Base-by-base conservation (phyloP, 257 asterid species). In the Solanum ossicruentum region DNA sequence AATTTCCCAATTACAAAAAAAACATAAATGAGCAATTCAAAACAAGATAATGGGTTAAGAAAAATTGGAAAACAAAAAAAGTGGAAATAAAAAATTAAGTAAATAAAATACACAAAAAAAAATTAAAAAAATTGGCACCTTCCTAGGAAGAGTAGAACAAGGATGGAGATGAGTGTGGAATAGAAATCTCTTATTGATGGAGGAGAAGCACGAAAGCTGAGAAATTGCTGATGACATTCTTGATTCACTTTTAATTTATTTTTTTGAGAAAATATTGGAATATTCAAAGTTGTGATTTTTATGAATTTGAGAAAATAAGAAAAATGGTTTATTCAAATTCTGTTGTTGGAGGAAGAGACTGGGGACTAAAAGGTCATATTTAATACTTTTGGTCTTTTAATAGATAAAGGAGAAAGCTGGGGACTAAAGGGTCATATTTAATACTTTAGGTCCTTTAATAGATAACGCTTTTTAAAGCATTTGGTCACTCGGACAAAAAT, bases 141-240 rank as follows among this genome's bases (percentile, higher is more conserved):
- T 88, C 45, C 84, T n/a, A 45, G 81, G 83, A 60, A 54, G 54
- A 23, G 75, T 58, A 39, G 87, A 58, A 73, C 52, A 58, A 3
- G 87, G 84, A 56, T 36, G 85, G 81, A 87, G 73, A 73, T 73
- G 56, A 47, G 86, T 81, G 67, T 69, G 85, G 86, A 82, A 67
- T 18, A 47, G 83, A 3, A 66, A 70, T 71, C 70, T 81, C 26
- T 77, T 83, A 56, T 20, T 84, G 56, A 85, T 65, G 82, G 84
- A 85, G 60, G 89, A 77, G 82, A 88, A 88, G 86, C 82, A 88
- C 20, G 88, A 66, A 39, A 88, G 85, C 82, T 87, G 90, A 82
- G 85, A 84, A 63, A 87, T 82, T 58, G 90, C 82, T 36, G 87
- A 81, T 3, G 90, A 88, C 91, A 88, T 88, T 26, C 21, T 84